Evolutionary conservation across 177 flowering plant species (phyloP), one percentile per base, ranked within the genome.

Genomic region (Vitis hybrid): DNA sequence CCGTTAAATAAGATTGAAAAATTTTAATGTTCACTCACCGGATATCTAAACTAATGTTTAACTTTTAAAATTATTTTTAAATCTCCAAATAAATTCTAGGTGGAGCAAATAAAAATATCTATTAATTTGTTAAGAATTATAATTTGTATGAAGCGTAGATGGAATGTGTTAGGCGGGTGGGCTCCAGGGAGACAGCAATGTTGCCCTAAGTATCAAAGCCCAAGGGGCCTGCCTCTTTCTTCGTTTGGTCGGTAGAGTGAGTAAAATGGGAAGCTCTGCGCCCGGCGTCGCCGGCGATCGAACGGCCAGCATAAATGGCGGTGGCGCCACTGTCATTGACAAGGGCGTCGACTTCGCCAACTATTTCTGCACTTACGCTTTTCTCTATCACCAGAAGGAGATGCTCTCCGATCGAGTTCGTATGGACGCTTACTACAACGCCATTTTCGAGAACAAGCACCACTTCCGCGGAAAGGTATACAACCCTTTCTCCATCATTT

Each of bases 351-450:
- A 95, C 72, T 95, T 81, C 70, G 99, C 99, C 8, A 83, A 93
- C 79, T 95, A 95, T 56, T 95, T 95, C 88, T 95, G 98, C 91
- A 93, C 99, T 8, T 95, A 95, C 74, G 78, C 87, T 18, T 95
- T 85, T 51, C 92, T 95, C 58, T 95, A 91, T 75, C 99, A 95
- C 84, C 99, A 95, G 88, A 95, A 95, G 72, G 97, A 95, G 73
- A 95, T 95, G 99, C 91, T 95, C 58, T 93, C 86, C 56, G 99
- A 95, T 70, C 83, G 92, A 56, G 95, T 95, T 56, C 89, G 99
- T 57, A 95, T 93, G 99, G 97, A 95, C 74, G 97, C 98, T 71
- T 95, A 95, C 75, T 90, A 56, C 85, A 83, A 87, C 68, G 74
- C 99, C 74, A 72, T 95, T 49, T 91, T 93, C 72, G 2, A 85